Conservation (phyloP, 2,329 filamentous ascomycete species). For the Aspergillus intermedius region DNA sequence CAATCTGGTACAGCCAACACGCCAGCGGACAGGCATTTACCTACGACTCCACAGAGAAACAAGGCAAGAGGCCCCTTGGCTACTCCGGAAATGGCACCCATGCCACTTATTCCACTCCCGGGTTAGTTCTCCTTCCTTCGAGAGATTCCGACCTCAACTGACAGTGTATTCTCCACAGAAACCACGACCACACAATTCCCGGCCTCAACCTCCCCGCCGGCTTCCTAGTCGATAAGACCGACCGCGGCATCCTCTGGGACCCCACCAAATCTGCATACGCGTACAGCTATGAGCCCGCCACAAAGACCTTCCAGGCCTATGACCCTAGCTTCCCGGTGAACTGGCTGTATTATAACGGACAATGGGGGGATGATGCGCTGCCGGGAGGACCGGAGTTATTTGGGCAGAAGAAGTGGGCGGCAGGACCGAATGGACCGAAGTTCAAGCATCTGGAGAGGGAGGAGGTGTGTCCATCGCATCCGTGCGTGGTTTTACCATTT, state of each 20-base stretch:
- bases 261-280: constrained; percentile 50
- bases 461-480: constrained; percentile 50
- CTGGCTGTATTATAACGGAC: constrained; percentile 52
- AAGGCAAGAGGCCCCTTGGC: constrained; percentile 47
- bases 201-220: constrained; percentile 51
- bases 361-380: constrained; percentile 59
- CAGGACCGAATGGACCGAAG: constrained; percentile 56
- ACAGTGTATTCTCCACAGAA: constrained; percentile 24
- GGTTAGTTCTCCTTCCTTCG: constrained; percentile 20
- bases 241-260: constrained; percentile 55
- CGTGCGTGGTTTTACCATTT: constrained; percentile 41
- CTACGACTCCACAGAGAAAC: constrained; percentile 51
- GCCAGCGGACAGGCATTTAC: constrained; percentile 57
- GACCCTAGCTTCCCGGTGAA: constrained; percentile 42
- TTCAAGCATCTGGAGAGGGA: constrained; percentile 53
- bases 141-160: neutral
- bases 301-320: constrained; percentile 43
- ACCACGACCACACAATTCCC: constrained; percentile 59
- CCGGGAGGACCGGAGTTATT: constrained; percentile 45
- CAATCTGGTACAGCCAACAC: constrained; percentile 60
- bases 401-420: constrained; percentile 50
- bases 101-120: constrained; percentile 57
- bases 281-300: constrained; percentile 46
- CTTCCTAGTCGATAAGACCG: constrained; percentile 50
- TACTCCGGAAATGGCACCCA: constrained; percentile 58